Evolutionary conservation across 2,329 filamentous ascomycete genomes (phyloP).

Genomic region (Fonsecaea erecta): DNA sequence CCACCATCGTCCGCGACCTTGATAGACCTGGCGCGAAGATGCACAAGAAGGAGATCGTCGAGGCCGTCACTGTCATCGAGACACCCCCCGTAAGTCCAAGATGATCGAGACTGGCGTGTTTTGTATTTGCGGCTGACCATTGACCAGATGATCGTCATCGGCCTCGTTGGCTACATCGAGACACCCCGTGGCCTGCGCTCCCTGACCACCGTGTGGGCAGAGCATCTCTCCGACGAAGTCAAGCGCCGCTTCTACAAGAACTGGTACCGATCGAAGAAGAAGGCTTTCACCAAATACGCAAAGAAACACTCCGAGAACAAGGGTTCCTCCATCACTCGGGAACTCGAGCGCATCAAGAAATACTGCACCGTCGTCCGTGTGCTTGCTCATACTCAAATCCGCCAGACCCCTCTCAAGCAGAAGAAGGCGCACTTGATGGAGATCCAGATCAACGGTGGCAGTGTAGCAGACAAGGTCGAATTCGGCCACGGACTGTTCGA

Average conservation of each 20-base stretch:
- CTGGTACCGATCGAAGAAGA: constrained; percentile 99
- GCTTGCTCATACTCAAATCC: constrained; percentile 98
- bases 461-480: constrained; percentile 92
- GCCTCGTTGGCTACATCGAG: constrained; percentile 99
- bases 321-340: constrained; percentile 88
- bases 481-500: constrained; percentile 96
- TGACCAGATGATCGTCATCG: constrained; percentile 94
- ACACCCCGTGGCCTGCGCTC: constrained; percentile 99
- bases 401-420: constrained; percentile 99
- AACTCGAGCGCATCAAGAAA: constrained; percentile 99
- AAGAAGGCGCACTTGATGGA: constrained; percentile 99
- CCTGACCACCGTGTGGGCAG: constrained; percentile 99
- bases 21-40: constrained; percentile 99
- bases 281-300: constrained; percentile 99
- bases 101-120: constrained; percentile 32
- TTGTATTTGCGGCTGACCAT: constrained; percentile 37
- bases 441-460: constrained; percentile 99
- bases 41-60: constrained; percentile 98
- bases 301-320: constrained; percentile 98
- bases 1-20: constrained; percentile 98
- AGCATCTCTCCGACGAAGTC: constrained; percentile 97
- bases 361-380: constrained; percentile 99
- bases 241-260: constrained; percentile 99
- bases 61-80: constrained; percentile 86
- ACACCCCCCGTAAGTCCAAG: constrained; percentile 86